Conservation (phyloP, 495 filamentous ascomycete genomes). For the Penicillium maclennaniae region DNA sequence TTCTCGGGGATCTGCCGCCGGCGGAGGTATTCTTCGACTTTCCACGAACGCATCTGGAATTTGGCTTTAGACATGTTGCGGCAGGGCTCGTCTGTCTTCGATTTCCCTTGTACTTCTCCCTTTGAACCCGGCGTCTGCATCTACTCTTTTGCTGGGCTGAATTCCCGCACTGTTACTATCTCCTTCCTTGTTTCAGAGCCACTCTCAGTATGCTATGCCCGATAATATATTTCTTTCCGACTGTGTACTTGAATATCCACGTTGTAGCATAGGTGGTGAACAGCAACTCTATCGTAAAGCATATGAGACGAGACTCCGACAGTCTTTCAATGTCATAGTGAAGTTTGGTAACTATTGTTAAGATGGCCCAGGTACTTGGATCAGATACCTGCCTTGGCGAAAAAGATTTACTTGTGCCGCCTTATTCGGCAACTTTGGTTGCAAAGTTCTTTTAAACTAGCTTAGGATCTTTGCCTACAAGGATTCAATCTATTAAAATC, state of each 20-base stretch:
- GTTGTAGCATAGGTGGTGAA: background rate
- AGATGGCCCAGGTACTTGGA: too few relatives aligned
- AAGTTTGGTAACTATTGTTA: too few relatives aligned
- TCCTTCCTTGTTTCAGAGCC: conserved; percentile 15
- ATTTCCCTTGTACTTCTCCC: conserved; percentile 24
- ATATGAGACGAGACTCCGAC: too few relatives aligned
- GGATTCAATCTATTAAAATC: too few relatives aligned
- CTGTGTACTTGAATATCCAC: conserved; percentile 2
- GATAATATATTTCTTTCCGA: conserved; percentile 38
- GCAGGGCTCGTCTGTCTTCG: conserved; percentile 29
- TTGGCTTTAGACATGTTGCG: conserved; percentile 34
- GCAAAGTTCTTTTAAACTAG: too few relatives aligned
- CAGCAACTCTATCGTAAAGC: background rate
- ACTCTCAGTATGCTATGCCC: conserved; percentile 35
- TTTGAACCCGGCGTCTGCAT: conserved; percentile 40
- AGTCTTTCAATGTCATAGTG: too few relatives aligned
- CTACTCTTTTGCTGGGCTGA: conserved; percentile 29
- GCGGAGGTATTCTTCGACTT: conserved; percentile 7
- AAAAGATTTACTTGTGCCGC: too few relatives aligned
- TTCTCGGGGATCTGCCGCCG: conserved; percentile 8
- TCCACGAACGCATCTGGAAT: conserved; percentile 29
- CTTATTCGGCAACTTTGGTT: too few relatives aligned
- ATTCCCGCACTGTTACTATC: conserved; percentile 27
- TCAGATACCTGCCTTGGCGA: too few relatives aligned
- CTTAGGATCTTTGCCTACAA: too few relatives aligned